These are phyloP conservation scores for Sicyos edulis DNA, from an alignment of 306 rosid species.

Conservation along the genomic window DNA sequence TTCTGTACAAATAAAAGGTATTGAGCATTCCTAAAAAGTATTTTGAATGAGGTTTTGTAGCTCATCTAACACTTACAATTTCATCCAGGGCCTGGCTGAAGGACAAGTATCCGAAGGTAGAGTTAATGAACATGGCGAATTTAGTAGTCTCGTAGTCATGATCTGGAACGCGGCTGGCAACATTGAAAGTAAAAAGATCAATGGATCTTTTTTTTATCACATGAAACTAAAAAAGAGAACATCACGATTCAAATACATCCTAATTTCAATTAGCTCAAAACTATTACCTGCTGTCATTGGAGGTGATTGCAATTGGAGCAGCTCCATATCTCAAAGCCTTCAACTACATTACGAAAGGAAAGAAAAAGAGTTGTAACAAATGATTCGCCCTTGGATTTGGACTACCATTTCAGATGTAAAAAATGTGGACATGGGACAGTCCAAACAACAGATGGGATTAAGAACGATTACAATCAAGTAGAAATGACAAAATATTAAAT, in stretches of 20 bases:
- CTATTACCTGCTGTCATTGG: conserved; percentile 39
- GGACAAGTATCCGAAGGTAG: conserved; percentile 51
- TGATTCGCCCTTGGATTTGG: background rate
- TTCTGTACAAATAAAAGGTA: conserved; percentile 40
- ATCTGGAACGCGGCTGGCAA: conserved; percentile 39
- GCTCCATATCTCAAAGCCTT: conserved; percentile 84
- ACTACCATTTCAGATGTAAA: background rate
- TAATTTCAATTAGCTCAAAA: background rate
- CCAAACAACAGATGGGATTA: background rate
- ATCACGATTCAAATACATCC: background rate
- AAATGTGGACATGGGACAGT: background rate
- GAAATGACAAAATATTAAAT: background rate
- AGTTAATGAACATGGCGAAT: conserved; percentile 54
- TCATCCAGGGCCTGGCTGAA: conserved; percentile 54
- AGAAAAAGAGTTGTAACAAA: background rate
- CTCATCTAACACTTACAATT: conserved; percentile 49
- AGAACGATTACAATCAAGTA: background rate
- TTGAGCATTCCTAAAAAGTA: background rate
- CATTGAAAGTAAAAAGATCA: background rate
- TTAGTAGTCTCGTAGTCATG: conserved; percentile 40
- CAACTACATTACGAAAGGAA: conserved; percentile 39
- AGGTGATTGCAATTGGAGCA: conserved; percentile 48
- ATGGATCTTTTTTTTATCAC: background rate
- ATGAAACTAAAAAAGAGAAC: background rate
- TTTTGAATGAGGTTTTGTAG: background rate